phyloP scores from a whole-genome alignment of 495 filamentous ascomycete species.

The Neurospora sp. region DNA sequence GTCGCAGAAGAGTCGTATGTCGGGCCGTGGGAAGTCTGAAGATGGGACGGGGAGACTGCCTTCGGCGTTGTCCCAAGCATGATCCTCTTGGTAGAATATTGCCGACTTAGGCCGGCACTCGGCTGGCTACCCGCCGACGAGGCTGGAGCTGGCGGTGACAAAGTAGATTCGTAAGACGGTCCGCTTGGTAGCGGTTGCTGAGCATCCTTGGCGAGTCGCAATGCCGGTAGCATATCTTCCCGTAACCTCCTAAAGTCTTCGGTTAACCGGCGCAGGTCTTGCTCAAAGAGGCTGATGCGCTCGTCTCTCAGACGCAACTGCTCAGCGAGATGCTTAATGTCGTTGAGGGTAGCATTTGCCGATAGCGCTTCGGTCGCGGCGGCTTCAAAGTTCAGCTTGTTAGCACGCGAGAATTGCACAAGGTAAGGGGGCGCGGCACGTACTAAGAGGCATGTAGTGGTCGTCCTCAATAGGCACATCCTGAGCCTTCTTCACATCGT shows the following conservation, averaged over 20 bases:
- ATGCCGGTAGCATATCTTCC: constrained; percentile 82
- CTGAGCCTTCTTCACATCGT: constrained; percentile 88
- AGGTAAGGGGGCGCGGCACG: constrained; percentile 21
- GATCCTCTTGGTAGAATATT: constrained; percentile 86
- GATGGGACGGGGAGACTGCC: constrained; percentile 64
- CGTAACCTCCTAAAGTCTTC: constrained; percentile 78
- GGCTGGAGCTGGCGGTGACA: constrained; percentile 43
- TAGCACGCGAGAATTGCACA: constrained; percentile 8
- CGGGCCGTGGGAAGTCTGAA: constrained; percentile 47
- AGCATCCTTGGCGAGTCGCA: constrained; percentile 81
- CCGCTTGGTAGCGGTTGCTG: constrained; percentile 70
- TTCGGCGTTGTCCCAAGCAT: constrained; percentile 76
- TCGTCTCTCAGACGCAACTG: constrained; percentile 81
- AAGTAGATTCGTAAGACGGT: constrained; percentile 33
- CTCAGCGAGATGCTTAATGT: constrained; percentile 79
- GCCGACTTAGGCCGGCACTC: constrained; percentile 53
- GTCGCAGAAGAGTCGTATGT: constrained; percentile 44
- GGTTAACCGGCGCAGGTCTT: constrained; percentile 66
- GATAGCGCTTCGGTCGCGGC: constrained; percentile 81
- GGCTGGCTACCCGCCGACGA: constrained; percentile 36
- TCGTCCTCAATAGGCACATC: constrained; percentile 83
- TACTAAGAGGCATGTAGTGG: constrained; percentile 91
- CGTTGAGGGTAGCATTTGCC: constrained; percentile 78
- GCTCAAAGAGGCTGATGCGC: constrained; percentile 67
- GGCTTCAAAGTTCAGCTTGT: constrained; percentile 38